Base-by-base conservation (phyloP, 208 protist species). In the Leishmania braziliensis region DNA sequence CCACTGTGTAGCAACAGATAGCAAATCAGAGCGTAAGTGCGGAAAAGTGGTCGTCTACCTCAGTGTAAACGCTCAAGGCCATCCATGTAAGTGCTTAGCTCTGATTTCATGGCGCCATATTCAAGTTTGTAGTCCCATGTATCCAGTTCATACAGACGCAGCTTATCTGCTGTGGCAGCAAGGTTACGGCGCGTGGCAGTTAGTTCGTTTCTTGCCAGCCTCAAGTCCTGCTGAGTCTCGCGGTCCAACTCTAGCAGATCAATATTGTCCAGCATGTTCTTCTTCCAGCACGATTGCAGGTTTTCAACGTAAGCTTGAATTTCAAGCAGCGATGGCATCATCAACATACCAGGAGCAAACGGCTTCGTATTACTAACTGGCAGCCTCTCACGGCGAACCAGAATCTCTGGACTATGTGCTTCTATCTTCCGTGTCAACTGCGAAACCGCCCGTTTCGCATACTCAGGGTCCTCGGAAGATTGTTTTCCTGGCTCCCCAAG, bases 271-370 rank as follows among this genome's bases (percentile, higher is more conserved):
- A 82, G 78, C 65, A 96, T 85, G 77, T 85, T 89, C 56, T 90
- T 88, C 26, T 86, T 88, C 93, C 95, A 98, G 85, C 93, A 96
- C 36, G 90, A 90, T 77, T 95, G 91, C 79, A 98, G 84, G 66
- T 96, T 98, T 58, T 95, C 93, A 2, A 96, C 83, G 78, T 95
- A 96, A 10, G 82, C 84, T 66, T 89, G 82, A 51, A 98, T 93
- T 75, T 96, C 95, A 10, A 93, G 78, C 56, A 98, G 81, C 18
- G 93, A 88, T 23, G 95, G 93, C 78, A 90, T 80, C 23, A 87
- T 78, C 0, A 84, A 80, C 46, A 93, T 83, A 26, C 89, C 89
- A 54, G 85, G 81, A 60, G 87, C 81, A 69, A 84, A 80, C 29
- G 86, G 85, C 72, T 91, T 89, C 26, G 78, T 79, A 20, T 73